Conservation (phyloP, 805 yeast species). For the Candida hispaniensis region DNA sequence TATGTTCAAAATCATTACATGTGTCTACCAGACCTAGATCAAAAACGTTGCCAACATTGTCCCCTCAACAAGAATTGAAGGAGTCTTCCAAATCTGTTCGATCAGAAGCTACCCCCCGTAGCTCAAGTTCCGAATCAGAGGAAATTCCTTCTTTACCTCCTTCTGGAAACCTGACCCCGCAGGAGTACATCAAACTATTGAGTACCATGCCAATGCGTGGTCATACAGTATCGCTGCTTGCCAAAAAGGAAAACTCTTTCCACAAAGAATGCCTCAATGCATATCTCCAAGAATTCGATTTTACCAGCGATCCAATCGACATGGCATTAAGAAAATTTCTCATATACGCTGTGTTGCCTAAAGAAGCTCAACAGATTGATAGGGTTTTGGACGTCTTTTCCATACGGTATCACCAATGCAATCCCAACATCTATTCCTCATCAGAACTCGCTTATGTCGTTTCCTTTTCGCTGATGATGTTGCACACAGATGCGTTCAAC, state of each 20-base stretch:
- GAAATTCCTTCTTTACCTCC: conserved; percentile 9
- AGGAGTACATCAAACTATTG: conserved; percentile 14
- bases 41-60: conserved; percentile 10
- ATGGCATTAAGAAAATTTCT: conserved; percentile 51
- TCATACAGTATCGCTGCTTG: conserved; percentile 26
- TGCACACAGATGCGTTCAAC: conserved; percentile 68
- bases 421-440: conserved; percentile 31
- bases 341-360: conserved; percentile 49
- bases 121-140: too few species aligned
- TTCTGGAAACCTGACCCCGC: conserved; percentile 1
- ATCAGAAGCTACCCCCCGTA: too few species aligned
- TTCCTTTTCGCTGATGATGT: conserved; percentile 53
- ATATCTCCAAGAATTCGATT: conserved; percentile 36
- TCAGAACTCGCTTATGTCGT: conserved; percentile 51
- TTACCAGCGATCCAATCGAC: conserved; percentile 49
- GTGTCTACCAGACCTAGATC: conserved; percentile 5
- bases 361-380: conserved; percentile 69
- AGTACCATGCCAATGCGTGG: conserved; percentile 22
- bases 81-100: conserved; percentile 14
- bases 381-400: conserved; percentile 52
- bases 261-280: conserved; percentile 25
- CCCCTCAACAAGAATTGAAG: not conserved
- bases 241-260: conserved; percentile 27
- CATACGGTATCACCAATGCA: conserved; percentile 37
- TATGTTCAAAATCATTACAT: not conserved